Base-by-base conservation (phyloP, 192 early-diverging fungal species). In the Linnemannia zychae region DNA sequence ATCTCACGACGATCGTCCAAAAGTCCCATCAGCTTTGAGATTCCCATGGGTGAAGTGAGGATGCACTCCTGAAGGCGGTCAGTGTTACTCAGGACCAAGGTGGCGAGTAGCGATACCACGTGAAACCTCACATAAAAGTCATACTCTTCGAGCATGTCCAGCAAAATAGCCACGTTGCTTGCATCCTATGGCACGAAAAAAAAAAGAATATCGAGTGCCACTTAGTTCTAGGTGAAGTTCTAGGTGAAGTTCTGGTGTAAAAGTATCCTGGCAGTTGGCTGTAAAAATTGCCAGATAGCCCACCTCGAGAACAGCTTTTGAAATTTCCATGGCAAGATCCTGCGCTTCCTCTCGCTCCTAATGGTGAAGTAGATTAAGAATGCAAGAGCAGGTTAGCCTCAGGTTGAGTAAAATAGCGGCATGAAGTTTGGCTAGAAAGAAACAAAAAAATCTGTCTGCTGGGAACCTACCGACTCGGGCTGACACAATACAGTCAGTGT, bases 81-180 rank as follows among this genome's bases (percentile, higher is more conserved):
- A 16, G 91, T 84, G 31, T 90, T 79, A 76, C 92, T 94, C 28
- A 89, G 76, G 22, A 96, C 90, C 9, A 99, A 87, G 4, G 94
- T 94, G 7, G 93, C 89, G 11, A 99, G 90, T 12, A 99, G 89
- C 87, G 98, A 95, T 46, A 98, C 94, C 20, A 96, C 91, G 69
- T 96, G 92, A 89, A 96, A 99, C n/a, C 97, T 91, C 60, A 99
- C 94, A 75, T 99, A 98, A 88, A 97, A 99, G 78, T 99, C 97
- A 53, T 92, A 90, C 77, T 98, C 97, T 53, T 96, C 96, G 2
- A 98, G 90, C 74, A 98, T 92, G 80, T 96, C 97, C 44, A 99
- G 88, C 33, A 99, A 87, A 4, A 94, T 83, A 7, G 95, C 90
- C 37, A 99, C 94, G 77, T 97, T 94, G 28, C 48, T 78, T 5